These are phyloP conservation scores for Candida xiaguanensis DNA, from an alignment of 805 yeast species.

Conservation along the genomic window DNA sequence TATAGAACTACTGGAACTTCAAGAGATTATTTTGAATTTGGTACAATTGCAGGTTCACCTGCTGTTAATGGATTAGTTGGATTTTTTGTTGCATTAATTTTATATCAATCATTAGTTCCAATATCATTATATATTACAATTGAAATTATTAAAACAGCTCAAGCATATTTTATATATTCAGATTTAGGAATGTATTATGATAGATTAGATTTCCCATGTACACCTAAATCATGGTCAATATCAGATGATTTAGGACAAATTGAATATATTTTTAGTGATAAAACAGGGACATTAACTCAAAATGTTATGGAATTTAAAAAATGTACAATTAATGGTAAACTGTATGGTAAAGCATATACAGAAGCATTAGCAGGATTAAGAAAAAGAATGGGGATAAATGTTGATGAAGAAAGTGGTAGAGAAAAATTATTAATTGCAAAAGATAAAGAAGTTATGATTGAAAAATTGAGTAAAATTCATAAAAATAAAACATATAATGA, in stretches of 20 bases:
- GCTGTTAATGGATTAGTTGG: conserved; percentile 66
- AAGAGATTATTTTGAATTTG: conserved; percentile 64
- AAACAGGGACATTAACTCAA: conserved; percentile 81
- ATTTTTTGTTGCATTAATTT: conserved; percentile 71
- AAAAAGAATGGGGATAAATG: conserved; percentile 75
- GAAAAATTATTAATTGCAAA: conserved; percentile 53
- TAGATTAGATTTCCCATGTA: conserved; percentile 71
- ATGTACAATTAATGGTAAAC: conserved; percentile 67
- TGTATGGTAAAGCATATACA: conserved; percentile 78
- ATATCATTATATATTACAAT: conserved; percentile 78
- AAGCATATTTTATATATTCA: conserved; percentile 75
- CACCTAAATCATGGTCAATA: conserved; percentile 81
- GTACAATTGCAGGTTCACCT: conserved; percentile 63
- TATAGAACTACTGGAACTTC: conserved; percentile 48
- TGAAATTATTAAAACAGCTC: conserved; percentile 79
- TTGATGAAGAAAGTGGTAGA: conserved; percentile 51
- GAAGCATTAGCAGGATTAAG: conserved; percentile 79
- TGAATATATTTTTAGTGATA: conserved; percentile 80
- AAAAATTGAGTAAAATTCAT: conserved; percentile 16
- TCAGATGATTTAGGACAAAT: conserved; percentile 85
- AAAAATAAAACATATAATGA: conserved; percentile 40
- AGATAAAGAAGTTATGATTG: conserved; percentile 61
- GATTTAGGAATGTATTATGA: conserved; percentile 71
- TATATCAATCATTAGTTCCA: conserved; percentile 79
- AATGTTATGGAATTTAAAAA: conserved; percentile 84